Evolutionary conservation across 805 yeast species (phyloP), one percentile per base, ranked within the genome.

Genomic region (Yarrowia sp.): DNA sequence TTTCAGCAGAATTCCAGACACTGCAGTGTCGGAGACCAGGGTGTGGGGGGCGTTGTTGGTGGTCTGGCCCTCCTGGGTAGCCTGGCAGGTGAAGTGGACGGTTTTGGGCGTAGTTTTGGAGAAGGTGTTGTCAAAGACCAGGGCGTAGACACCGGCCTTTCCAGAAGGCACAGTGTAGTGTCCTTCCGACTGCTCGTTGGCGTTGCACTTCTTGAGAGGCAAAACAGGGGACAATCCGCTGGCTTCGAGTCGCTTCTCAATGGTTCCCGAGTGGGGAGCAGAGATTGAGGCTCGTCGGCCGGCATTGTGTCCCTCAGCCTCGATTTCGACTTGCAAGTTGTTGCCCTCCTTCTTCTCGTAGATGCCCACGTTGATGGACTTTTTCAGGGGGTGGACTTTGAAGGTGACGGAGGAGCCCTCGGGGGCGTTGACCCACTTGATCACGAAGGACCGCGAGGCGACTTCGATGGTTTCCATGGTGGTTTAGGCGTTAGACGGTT

Each of bases 401-500:
- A 95, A 93, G 67, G 83, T 83, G 48, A 93, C 83, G 17, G 80
- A 74, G 35, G 87, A 82, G 66, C 85, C 83, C 43, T 84, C 88
- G 0, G 89, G 88, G 7, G 89, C 89, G 67, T 86, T 83, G 64
- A 92, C 86, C 98, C 98, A 95, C 70, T 93, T 90, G 71, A 92
- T 89, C 67, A 92, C 84, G 72, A 90, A 93, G 65, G 95, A 88
- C 74, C 90, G 89, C 58, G 96, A 86, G 71, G 92, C 96, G 28
- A 95, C 85, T 75, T 93, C 98, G 57, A 95, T 83, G 1, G 92
- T 86, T 76, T 93, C 98, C 97, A 92, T 90, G n/a, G 43, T 28
- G 60, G 18, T 15, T 14, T 9, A 17, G 33, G n/a, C 14, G 17
- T 18, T n/a, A 13, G 53, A 32, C 4, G 43, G 15, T 6, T 28